Evolutionary conservation across 2,329 filamentous ascomycete genomes (phyloP).

Genomic region (Aspergillus sclerotialis): DNA sequence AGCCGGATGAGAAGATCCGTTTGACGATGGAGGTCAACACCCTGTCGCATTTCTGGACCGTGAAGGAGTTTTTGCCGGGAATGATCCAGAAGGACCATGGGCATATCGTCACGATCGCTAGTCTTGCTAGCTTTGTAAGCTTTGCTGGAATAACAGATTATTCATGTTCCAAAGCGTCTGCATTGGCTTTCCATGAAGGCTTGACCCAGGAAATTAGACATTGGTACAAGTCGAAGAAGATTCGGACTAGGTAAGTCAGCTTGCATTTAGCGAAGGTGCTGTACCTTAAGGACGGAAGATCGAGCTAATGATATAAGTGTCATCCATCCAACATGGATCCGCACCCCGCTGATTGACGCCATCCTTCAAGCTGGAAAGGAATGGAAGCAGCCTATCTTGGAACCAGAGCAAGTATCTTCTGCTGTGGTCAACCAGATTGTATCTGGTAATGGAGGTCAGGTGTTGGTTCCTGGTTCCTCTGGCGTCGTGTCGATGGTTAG

Average conservation of each 20-base stretch:
- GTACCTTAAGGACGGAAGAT: neutral
- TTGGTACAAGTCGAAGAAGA: slow-evolving; percentile 19
- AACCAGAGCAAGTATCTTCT: slow-evolving; percentile 28
- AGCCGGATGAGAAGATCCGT: slow-evolving; percentile 30
- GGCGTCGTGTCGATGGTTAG: slow-evolving; percentile 1
- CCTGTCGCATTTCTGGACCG: slow-evolving; percentile 40
- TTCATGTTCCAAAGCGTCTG: slow-evolving; percentile 40
- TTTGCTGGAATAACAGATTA: slow-evolving; percentile 44
- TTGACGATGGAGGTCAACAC: slow-evolving; percentile 43
- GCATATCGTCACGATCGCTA: slow-evolving; percentile 49
- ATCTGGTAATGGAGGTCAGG: slow-evolving; percentile 36
- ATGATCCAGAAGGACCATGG: slow-evolving; percentile 44
- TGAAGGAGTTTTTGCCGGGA: slow-evolving; percentile 41
- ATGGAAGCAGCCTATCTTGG: slow-evolving; percentile 14
- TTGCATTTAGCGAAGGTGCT: neutral
- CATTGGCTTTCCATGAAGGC: slow-evolving; percentile 45
- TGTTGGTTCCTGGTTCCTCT: slow-evolving; percentile 33
- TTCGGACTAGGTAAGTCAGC: slow-evolving; percentile 19
- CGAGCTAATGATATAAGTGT: slow-evolving; percentile 7
- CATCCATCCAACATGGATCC: slow-evolving; percentile 15
- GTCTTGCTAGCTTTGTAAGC: slow-evolving; percentile 40
- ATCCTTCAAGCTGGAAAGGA: slow-evolving; percentile 8
- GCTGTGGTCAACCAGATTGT: slow-evolving; percentile 41
- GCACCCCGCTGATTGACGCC: slow-evolving; percentile 35
- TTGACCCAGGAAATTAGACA: slow-evolving; percentile 22